Evolutionary conservation across 768 basidiomycete species (phyloP).

Genomic region (Rhizopogon vulgaris): DNA sequence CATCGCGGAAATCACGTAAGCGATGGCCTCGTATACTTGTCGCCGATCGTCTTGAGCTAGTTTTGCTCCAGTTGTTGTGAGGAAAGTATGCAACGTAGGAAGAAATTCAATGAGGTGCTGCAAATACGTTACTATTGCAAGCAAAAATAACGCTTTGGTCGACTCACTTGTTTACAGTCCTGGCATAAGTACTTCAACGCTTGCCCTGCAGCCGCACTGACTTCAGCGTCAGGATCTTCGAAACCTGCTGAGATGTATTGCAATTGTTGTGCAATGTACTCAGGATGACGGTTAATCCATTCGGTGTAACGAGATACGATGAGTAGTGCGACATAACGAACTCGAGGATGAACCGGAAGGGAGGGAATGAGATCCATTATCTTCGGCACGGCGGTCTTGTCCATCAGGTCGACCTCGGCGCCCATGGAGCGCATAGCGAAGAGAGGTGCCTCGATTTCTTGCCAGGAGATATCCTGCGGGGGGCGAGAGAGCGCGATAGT

Average conservation of each 20-base stretch:
- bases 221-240: constrained; percentile 71
- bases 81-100: constrained; percentile 86
- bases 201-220: constrained; percentile 90
- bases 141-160: not conserved
- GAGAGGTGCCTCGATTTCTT: constrained; percentile 93
- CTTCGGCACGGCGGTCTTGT: constrained; percentile 85
- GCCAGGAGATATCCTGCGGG: constrained; percentile 68
- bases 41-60: constrained; percentile 82
- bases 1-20: constrained; percentile 93
- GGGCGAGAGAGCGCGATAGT: constrained; percentile 62
- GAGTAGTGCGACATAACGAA: constrained; percentile 92
- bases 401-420: constrained; percentile 78
- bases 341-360: constrained; percentile 82
- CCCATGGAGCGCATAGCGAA: constrained; percentile 99
- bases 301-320: constrained; percentile 95
- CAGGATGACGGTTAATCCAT: constrained; percentile 89
- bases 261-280: constrained; percentile 79
- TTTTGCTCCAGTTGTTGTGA: constrained; percentile 71
- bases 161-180: constrained; percentile 80
- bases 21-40: constrained; percentile 94
- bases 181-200: constrained; percentile 96
- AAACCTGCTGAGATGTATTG: constrained; percentile 93
- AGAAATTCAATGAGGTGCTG: constrained; percentile 90
- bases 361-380: constrained; percentile 93
- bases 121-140: not conserved